Evolutionary conservation across 257 asterid species (phyloP).

Genomic region (Gentiana macrophylla): DNA sequence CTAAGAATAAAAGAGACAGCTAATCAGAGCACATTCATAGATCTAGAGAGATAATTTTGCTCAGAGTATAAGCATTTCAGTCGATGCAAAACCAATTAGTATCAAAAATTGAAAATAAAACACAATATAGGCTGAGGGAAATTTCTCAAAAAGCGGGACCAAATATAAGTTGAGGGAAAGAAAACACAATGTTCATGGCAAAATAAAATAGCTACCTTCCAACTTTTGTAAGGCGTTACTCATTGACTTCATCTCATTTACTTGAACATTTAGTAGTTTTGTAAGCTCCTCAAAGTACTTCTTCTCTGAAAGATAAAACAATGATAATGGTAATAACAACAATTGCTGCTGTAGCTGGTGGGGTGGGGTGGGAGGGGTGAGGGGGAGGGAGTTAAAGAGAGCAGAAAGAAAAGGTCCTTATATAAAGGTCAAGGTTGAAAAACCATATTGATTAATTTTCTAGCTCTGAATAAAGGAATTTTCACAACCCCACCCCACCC

Average conservation of each 20-base stretch:
- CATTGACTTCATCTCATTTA: constrained; percentile 86
- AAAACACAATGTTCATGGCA: neutral
- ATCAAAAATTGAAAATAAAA: neutral
- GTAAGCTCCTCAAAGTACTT: constrained; percentile 76
- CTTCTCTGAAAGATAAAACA: constrained; percentile 52
- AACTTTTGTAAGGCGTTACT: constrained; percentile 54
- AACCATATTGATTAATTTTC: too few species aligned
- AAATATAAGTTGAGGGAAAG: neutral
- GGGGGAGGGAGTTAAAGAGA: too few species aligned
- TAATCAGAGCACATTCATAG: too few species aligned
- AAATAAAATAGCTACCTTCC: constrained; percentile 39
- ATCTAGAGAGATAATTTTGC: too few species aligned
- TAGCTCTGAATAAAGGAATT: too few species aligned
- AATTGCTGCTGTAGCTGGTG: too few species aligned
- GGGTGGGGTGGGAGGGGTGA: too few species aligned
- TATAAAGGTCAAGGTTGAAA: too few species aligned
- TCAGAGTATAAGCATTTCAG: neutral
- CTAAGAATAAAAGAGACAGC: too few species aligned
- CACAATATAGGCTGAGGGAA: neutral
- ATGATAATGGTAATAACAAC: too few species aligned
- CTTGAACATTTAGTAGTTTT: constrained; percentile 56
- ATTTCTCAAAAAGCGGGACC: neutral
- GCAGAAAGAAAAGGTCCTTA: too few species aligned
- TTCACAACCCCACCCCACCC: too few species aligned
- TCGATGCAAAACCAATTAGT: neutral